Evolutionary conservation across 2,329 filamentous ascomycete genomes (phyloP).

Genomic region (Cercospora janseana): DNA sequence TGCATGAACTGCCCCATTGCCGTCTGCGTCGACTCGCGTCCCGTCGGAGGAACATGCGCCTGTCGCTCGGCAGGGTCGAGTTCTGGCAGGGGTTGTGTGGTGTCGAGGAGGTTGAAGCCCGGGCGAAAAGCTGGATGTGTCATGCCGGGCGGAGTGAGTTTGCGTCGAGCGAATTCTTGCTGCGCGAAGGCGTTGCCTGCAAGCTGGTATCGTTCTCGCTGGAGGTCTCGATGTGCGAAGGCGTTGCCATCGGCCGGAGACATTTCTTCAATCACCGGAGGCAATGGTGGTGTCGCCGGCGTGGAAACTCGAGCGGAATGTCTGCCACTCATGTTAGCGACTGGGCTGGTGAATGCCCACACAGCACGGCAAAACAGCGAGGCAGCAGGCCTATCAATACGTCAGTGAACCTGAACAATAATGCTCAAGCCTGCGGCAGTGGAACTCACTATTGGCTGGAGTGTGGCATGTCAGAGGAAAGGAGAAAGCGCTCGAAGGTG

Average conservation of each 20-base stretch:
- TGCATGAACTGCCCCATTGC: slow-evolving; percentile 34
- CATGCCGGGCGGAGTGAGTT: slow-evolving; percentile 23
- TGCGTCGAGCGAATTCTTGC: slow-evolving; percentile 27
- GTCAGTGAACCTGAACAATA: neutral
- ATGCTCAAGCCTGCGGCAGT: neutral
- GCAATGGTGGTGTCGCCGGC: slow-evolving; percentile 5
- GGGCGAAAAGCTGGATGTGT: slow-evolving; percentile 31
- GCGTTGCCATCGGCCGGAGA: slow-evolving; percentile 31
- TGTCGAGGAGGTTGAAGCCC: slow-evolving; percentile 17
- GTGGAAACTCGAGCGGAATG: slow-evolving; percentile 6
- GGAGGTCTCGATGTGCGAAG: slow-evolving; percentile 29
- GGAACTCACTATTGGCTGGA: slow-evolving; percentile 12
- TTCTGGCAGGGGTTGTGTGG: slow-evolving; percentile 17
- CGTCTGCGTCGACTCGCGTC: slow-evolving; percentile 28
- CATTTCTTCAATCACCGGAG: slow-evolving; percentile 8
- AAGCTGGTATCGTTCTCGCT: slow-evolving; percentile 29
- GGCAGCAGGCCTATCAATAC: slow-evolving; percentile 4
- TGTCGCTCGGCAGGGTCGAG: slow-evolving; percentile 14
- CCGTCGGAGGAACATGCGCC: neutral
- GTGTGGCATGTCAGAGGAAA: slow-evolving; percentile 3
- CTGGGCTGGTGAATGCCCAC: slow-evolving; percentile 6
- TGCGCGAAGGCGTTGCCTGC: slow-evolving; percentile 39
- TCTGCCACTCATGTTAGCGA: slow-evolving; percentile 19
- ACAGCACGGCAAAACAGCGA: slow-evolving; percentile 8
- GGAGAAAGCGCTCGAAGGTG: no score